A percentile compares a stretch with the other conserved stretches of the same genome.
Evolutionary conservation across 768 basidiomycete species (phyloP).

Genomic region (Cyclocybe aegerita): DNA sequence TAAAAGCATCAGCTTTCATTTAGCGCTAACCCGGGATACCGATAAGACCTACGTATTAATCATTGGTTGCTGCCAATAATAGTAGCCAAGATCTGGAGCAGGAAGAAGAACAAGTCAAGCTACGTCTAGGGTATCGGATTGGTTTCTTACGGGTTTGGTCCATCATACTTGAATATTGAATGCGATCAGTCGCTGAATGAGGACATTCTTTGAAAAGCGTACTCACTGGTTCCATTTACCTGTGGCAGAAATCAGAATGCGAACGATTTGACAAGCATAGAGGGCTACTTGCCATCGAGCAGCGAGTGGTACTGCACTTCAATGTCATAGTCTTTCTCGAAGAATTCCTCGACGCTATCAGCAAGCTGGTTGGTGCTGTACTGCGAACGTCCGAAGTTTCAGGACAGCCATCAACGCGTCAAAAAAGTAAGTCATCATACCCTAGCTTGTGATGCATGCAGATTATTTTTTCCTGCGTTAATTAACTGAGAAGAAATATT

Average conservation of each 20-base stretch:
- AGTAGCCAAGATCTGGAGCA: conserved; percentile 50
- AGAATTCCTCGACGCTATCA: conserved; percentile 51
- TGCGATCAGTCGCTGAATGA: neutral
- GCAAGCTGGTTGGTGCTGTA: conserved; percentile 59
- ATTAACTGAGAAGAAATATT: conserved; percentile 35
- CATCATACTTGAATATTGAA: conserved; percentile 51
- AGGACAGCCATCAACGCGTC: neutral
- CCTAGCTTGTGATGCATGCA: conserved; percentile 62
- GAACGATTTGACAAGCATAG: neutral
- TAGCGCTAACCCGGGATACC: neutral
- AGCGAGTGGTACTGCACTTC: conserved; percentile 60
- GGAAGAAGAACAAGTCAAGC: neutral
- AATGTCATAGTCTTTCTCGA: conserved; percentile 61
- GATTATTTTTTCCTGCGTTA: conserved; percentile 56
- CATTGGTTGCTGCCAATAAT: conserved; percentile 75
- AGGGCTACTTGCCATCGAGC: conserved; percentile 44
- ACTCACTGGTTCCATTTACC: conserved; percentile 69
- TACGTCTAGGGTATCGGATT: neutral
- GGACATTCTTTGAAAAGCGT: conserved; percentile 1
- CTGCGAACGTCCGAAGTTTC: conserved; percentile 14
- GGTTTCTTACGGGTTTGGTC: conserved; percentile 56
- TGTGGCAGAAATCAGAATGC: conserved; percentile 13
- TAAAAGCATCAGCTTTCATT: neutral
- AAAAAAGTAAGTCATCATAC: conserved; percentile 18
- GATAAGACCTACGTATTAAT: conserved; percentile 45